Conservation (phyloP, 352 stramenopile species). For the Thraustotheca clavata region DNA sequence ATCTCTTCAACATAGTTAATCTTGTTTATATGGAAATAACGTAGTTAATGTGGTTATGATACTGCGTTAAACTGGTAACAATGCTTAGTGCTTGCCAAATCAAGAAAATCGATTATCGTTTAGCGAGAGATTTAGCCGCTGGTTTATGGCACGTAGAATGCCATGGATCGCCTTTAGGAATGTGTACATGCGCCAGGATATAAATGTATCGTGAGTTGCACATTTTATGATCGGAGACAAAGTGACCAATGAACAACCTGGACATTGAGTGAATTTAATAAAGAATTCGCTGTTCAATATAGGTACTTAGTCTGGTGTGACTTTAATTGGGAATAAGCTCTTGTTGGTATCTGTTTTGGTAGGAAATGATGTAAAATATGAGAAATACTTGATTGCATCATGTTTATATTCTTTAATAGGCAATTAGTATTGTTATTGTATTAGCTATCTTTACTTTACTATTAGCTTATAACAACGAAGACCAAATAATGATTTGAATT, state of each 20-base stretch:
- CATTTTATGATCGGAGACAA: background rate
- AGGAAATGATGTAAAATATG: background rate
- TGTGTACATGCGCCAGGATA: slow-evolving; percentile 17
- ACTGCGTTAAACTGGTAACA: no score
- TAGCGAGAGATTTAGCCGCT: no score
- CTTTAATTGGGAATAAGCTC: slow-evolving; percentile 3
- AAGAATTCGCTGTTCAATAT: slow-evolving; percentile 10
- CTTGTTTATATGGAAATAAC: no score
- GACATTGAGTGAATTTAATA: slow-evolving; percentile 9
- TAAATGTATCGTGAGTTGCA: background rate
- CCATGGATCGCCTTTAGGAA: slow-evolving; percentile 17
- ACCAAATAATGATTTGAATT: slow-evolving; percentile 15
- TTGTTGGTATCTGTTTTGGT: background rate
- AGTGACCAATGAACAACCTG: slow-evolving; percentile 12
- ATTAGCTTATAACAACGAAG: slow-evolving; percentile 10
- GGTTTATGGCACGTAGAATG: no score
- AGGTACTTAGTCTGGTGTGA: background rate
- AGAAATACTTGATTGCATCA: no score
- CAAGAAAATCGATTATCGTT: no score
- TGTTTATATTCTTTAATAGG: no score
- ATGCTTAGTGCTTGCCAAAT: no score
- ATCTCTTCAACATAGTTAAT: no score
- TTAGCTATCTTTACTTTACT: slow-evolving; percentile 4
- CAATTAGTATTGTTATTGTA: background rate
- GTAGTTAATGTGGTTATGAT: no score